Evolutionary conservation across 1,284 basidiomycete species (phyloP).

Genomic region (Taiwanofungus camphoratus): DNA sequence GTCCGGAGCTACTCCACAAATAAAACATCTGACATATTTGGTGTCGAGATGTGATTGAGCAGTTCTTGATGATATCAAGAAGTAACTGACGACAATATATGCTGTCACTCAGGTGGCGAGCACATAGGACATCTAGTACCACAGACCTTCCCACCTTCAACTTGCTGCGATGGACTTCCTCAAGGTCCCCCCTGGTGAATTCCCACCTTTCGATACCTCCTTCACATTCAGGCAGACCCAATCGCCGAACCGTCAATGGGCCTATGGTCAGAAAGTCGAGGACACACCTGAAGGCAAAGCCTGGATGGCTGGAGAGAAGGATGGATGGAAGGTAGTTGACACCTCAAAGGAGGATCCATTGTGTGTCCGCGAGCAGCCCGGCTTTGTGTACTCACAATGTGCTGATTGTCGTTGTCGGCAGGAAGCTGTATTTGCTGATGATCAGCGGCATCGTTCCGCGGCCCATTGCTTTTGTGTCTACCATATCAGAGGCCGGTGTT

Average conservation of each 20-base stretch:
- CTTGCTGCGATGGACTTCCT: too few species aligned
- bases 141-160: too few species aligned
- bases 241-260: conserved; percentile 54
- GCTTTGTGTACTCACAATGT: background rate
- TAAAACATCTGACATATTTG: too few species aligned
- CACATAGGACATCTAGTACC: too few species aligned
- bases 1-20: too few species aligned
- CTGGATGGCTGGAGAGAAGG: conserved; percentile 46
- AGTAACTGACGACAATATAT: too few species aligned
- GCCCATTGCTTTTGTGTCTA: conserved; percentile 72
- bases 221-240: conserved; percentile 34
- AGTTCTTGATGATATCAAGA: too few species aligned
- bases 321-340: conserved; percentile 54
- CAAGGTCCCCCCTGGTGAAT: too few species aligned
- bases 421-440: conserved; percentile 37
- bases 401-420: conserved; percentile 1
- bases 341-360: conserved; percentile 38
- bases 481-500: conserved; percentile 46
- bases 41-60: too few species aligned
- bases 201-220: conserved; percentile 13
- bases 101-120: too few species aligned
- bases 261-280: conserved; percentile 45
- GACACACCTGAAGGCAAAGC: conserved; percentile 40
- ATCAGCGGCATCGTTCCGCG: conserved; percentile 67
- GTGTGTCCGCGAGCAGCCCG: conserved; percentile 37